Conservation (phyloP, 2,329 filamentous ascomycete species). For the Aspergillus sp. region DNA sequence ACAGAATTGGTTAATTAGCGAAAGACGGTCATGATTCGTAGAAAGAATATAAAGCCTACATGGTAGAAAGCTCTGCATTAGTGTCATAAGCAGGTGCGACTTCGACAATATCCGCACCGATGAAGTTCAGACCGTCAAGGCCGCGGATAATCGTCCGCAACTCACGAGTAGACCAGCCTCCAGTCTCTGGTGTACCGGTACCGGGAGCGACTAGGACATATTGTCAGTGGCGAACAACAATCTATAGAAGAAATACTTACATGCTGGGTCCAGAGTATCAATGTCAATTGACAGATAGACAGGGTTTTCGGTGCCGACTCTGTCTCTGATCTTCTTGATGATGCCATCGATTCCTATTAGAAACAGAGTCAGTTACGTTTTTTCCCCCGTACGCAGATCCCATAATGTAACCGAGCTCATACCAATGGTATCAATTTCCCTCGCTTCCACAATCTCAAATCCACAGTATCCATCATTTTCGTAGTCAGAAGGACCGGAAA, state of each 20-base stretch:
- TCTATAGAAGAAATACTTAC: slow-evolving; percentile 35
- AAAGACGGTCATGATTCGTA: no score
- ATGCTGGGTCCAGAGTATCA: slow-evolving; percentile 80
- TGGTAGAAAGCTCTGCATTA: slow-evolving; percentile 53
- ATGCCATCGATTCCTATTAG: slow-evolving; percentile 59
- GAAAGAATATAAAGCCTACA: slow-evolving; percentile 21
- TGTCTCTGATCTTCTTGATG: slow-evolving; percentile 69
- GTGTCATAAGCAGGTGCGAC: slow-evolving; percentile 61
- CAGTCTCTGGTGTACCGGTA: slow-evolving; percentile 58
- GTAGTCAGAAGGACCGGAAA: slow-evolving; percentile 74
- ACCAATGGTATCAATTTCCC: slow-evolving; percentile 64
- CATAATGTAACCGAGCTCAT: neutral
- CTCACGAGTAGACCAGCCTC: slow-evolving; percentile 59
- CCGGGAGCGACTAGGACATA: slow-evolving; percentile 31
- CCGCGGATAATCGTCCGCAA: slow-evolving; percentile 56
- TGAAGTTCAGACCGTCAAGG: slow-evolving; percentile 52
- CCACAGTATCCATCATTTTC: slow-evolving; percentile 82
- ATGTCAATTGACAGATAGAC: slow-evolving; percentile 85
- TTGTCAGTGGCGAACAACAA: neutral
- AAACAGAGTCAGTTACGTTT: no score
- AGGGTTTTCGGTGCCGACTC: slow-evolving; percentile 68
- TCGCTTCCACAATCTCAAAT: slow-evolving; percentile 75
- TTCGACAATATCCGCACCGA: slow-evolving; percentile 59
- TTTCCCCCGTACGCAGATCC: no score
- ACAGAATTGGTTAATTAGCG: neutral